These are phyloP conservation scores for Candida maltosa DNA, from an alignment of 805 yeast genomes.

Conservation along the genomic window DNA sequence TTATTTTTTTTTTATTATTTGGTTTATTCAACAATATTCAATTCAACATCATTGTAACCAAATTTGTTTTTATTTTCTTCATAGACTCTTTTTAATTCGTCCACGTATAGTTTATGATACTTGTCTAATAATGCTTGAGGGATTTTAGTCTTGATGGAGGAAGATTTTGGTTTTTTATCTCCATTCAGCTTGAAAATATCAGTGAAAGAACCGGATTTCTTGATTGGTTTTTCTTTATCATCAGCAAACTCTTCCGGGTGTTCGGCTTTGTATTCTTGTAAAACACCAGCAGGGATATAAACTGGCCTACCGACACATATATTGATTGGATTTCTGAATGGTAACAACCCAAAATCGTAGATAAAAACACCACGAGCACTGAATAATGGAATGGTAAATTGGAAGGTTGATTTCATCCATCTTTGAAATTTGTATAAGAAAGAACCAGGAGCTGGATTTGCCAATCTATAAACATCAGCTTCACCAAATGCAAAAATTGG, in stretches of 20 bases:
- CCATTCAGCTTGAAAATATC: slow-evolving; percentile 22
- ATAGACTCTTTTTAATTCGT: slow-evolving; percentile 60
- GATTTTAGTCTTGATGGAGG: slow-evolving; percentile 21
- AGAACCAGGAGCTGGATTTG: slow-evolving; percentile 37
- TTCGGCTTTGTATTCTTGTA: slow-evolving; percentile 26
- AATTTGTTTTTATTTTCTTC: slow-evolving; percentile 61
- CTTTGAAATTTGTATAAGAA: slow-evolving; percentile 57
- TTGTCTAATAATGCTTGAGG: slow-evolving; percentile 51
- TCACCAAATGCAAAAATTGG: slow-evolving; percentile 94
- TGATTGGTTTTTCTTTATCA: slow-evolving; percentile 3
- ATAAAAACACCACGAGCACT: slow-evolving; percentile 91
- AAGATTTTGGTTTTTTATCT: slow-evolving; percentile 10
- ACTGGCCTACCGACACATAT: slow-evolving; percentile 74
- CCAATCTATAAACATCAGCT: slow-evolving; percentile 52
- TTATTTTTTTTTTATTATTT: neutral
- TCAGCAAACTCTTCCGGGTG: slow-evolving; percentile 27
- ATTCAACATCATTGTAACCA: slow-evolving; percentile 47
- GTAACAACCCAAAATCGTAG: slow-evolving; percentile 87
- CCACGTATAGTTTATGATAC: slow-evolving; percentile 70
- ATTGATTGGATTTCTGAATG: slow-evolving; percentile 76
- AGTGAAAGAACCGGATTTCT: slow-evolving; percentile 22
- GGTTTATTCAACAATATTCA: slow-evolving; percentile 28
- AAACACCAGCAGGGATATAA: slow-evolving; percentile 44
- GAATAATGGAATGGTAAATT: slow-evolving; percentile 88
- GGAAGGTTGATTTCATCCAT: slow-evolving; percentile 66